These are phyloP conservation scores for Plasmodium sp. DNA, from an alignment of 169 alveolate genomes.

Conservation along the genomic window DNA sequence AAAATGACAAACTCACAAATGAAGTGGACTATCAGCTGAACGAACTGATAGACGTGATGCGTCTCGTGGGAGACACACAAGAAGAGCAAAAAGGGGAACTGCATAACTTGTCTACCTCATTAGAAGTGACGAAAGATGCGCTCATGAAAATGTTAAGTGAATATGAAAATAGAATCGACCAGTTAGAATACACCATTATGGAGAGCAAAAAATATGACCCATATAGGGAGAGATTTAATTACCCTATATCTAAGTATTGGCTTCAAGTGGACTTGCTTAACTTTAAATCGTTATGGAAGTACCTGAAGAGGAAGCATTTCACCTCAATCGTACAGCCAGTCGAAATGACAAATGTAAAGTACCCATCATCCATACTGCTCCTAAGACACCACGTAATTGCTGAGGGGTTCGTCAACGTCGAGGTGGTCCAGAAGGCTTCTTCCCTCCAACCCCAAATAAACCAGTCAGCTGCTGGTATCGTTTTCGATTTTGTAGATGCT, in stretches of 20 bases:
- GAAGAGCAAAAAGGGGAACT: conserved; percentile 1
- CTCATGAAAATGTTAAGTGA: conserved; percentile 65
- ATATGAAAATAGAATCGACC: conserved; percentile 73
- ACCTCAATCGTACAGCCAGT: conserved; percentile 20
- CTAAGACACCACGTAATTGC: conserved; percentile 43
- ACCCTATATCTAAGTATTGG: conserved; percentile 70
- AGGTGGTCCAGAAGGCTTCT: conserved; percentile 14
- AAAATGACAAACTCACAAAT: conserved; percentile 33
- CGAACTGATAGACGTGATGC: conserved; percentile 15
- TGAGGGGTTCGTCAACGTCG: conserved; percentile 56
- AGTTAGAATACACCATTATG: conserved; percentile 54
- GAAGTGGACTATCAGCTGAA: conserved; percentile 32
- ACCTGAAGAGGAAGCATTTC: conserved; percentile 32
- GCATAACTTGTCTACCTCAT: conserved; percentile 1
- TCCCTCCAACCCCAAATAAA: background rate
- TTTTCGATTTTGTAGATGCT: conserved; percentile 39
- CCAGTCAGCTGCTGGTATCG: conserved; percentile 45
- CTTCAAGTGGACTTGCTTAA: conserved; percentile 48
- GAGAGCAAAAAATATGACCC: conserved; percentile 67
- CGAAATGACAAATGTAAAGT: conserved; percentile 8
- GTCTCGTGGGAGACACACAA: conserved; percentile 51
- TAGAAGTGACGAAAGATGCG: conserved; percentile 58
- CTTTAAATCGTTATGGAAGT: conserved; percentile 43
- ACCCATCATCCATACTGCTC: conserved; percentile 30
- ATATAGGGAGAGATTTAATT: conserved; percentile 48